A percentile compares a stretch with the other conserved stretches of the same genome.
Conservation (phyloP, 176 grass and related monocot genomes). For the Pontederia crassipes region DNA sequence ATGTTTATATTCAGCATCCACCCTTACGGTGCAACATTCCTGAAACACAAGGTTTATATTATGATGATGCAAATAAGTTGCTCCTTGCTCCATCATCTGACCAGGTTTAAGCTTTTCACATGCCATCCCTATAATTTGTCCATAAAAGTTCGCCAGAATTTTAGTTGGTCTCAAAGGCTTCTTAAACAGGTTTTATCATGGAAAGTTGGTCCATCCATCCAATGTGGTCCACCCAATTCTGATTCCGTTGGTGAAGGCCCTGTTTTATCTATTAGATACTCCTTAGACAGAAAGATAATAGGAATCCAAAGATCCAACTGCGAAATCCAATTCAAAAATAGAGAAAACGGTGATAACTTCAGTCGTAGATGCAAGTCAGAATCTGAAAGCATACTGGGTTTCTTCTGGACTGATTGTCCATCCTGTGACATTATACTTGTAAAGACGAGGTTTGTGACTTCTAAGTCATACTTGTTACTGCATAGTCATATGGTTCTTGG, state of each 20-base stretch:
- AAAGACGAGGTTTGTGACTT: constrained; percentile 62
- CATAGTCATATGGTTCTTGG: background rate
- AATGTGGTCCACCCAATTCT: constrained; percentile 66
- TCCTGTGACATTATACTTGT: constrained; percentile 86
- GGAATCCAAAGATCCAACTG: constrained; percentile 73
- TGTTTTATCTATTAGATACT: constrained; percentile 78
- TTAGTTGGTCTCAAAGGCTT: constrained; percentile 3
- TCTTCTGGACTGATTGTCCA: constrained; percentile 96
- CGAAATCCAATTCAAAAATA: constrained; percentile 78
- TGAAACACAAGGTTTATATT: constrained; percentile 65
- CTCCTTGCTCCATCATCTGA: constrained; percentile 79
- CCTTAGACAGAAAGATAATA: constrained; percentile 64
- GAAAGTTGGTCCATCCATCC: constrained; percentile 47
- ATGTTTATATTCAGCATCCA: constrained; percentile 85
- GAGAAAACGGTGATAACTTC: constrained; percentile 58
- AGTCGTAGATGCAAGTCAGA: constrained; percentile 60
- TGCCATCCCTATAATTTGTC: background rate
- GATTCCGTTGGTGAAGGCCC: constrained; percentile 74
- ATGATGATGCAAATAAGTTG: constrained; percentile 88
- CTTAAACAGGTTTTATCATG: constrained; percentile 80
- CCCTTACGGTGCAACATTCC: constrained; percentile 79
- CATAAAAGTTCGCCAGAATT: constrained; percentile 4
- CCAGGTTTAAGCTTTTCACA: constrained; percentile 38
- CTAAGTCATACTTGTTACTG: background rate
- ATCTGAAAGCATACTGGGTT: constrained; percentile 81